These are phyloP conservation scores for Tulasnella sp. DNA, from an alignment of 768 basidiomycete species.

Conservation along the genomic window DNA sequence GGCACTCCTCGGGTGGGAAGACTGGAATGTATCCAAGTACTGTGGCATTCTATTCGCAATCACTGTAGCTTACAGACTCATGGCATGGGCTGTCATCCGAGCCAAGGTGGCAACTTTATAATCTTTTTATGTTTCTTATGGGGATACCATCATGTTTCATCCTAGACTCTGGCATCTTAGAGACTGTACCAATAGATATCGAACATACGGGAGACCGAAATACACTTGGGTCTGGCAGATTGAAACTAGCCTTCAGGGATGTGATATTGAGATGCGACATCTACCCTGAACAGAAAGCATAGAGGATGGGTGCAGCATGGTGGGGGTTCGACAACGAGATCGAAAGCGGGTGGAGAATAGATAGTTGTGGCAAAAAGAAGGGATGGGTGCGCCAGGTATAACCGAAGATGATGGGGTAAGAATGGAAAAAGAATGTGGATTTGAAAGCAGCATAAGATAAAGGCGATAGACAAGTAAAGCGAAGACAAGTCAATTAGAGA, in stretches of 20 bases:
- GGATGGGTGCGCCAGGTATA: neutral
- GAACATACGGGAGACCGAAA: neutral
- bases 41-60: constrained; percentile 9
- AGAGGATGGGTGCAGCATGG: neutral
- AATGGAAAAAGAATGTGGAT: neutral
- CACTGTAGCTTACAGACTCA: constrained; percentile 5
- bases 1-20: constrained; percentile 21
- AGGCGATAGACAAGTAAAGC: neutral
- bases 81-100: constrained; percentile 8
- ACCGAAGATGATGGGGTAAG: neutral
- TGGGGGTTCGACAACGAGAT: neutral
- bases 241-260: neutral
- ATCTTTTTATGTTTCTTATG: neutral
- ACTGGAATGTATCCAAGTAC: constrained; percentile 6
- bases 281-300: neutral
- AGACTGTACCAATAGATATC: neutral
- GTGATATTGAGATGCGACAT: neutral
- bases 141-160: neutral
- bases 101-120: constrained; percentile 6
- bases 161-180: neutral
- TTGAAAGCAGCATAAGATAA: neutral
- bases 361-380: neutral
- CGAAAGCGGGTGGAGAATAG: neutral
- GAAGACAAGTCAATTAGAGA: neutral
- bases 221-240: neutral